These are phyloP conservation scores for Cordia subcordata DNA, from an alignment of 257 asterid genomes.

Conservation along the genomic window DNA sequence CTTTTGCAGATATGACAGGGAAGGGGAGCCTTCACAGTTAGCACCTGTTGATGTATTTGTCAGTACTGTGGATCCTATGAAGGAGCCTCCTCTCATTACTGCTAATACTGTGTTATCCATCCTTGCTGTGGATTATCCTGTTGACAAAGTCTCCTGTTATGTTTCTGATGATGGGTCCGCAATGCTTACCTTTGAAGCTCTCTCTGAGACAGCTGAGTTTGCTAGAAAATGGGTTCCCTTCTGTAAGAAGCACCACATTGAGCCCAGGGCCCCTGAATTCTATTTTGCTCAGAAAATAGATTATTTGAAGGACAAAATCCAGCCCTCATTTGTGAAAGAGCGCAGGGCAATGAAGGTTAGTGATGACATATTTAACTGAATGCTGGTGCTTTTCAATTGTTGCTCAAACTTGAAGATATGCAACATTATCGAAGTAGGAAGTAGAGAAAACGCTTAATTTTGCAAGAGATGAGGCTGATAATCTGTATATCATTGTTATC, in stretches of 20 bases:
- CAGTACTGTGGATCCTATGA: slow-evolving; percentile 86
- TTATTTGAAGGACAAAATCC: slow-evolving; percentile 71
- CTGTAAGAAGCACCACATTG: slow-evolving; percentile 71
- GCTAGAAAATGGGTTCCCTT: slow-evolving; percentile 93
- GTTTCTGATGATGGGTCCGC: slow-evolving; percentile 96
- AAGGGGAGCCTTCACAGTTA: slow-evolving; percentile 65
- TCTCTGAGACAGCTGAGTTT: slow-evolving; percentile 83
- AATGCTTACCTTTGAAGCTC: slow-evolving; percentile 89
- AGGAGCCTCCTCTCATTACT: slow-evolving; percentile 88
- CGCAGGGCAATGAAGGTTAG: slow-evolving; percentile 93
- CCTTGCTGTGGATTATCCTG: slow-evolving; percentile 84
- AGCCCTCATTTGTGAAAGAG: slow-evolving; percentile 78
- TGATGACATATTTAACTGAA: background rate
- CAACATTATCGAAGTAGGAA: background rate
- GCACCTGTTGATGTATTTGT: slow-evolving; percentile 66
- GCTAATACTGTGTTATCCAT: slow-evolving; percentile 91
- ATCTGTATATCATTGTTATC: too few relatives aligned
- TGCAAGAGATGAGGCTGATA: background rate
- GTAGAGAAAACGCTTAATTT: too few relatives aligned
- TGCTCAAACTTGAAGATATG: background rate
- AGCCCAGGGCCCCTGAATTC: slow-evolving; percentile 94
- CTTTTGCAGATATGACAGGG: slow-evolving; percentile 55
- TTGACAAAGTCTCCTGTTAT: slow-evolving; percentile 79
- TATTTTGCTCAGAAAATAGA: slow-evolving; percentile 81
- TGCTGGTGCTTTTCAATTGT: background rate